phyloP scores from a whole-genome alignment of 2,329 filamentous ascomycete genomes.

The Pseudocercospora ulei region DNA sequence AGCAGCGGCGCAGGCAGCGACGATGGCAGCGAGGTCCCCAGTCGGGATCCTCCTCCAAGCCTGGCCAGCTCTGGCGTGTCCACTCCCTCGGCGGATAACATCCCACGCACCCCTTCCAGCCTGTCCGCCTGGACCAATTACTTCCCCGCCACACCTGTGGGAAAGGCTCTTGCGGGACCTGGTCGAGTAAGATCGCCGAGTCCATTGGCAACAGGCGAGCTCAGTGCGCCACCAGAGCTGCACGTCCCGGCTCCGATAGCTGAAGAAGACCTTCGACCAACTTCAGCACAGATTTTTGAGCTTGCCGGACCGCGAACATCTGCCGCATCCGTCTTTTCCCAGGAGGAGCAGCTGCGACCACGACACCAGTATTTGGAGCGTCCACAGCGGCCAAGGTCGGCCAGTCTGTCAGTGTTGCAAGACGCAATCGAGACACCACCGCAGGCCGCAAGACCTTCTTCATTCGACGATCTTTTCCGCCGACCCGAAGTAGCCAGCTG shows the following conservation, averaged over 20 bases:
- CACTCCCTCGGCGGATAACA: conserved; percentile 14
- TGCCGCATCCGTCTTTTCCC: conserved; percentile 1
- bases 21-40: conserved; percentile 10
- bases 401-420: conserved; percentile 11
- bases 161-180: conserved; percentile 11
- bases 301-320: conserved; percentile 2
- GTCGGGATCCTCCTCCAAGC: conserved; percentile 14
- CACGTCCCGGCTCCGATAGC: conserved; percentile 14
- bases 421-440: background rate
- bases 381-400: conserved; percentile 7
- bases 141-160: conserved; percentile 7
- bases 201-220: conserved; percentile 11
- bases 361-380: background rate
- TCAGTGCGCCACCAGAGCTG: conserved; percentile 10
- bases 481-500: conserved; percentile 7
- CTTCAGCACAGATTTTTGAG: conserved; percentile 5
- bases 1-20: conserved; percentile 16
- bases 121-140: conserved; percentile 12
- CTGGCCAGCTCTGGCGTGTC: conserved; percentile 12
- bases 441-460: conserved; percentile 7
- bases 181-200: conserved; percentile 12
- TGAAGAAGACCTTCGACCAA: conserved; percentile 12
- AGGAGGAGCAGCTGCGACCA: background rate
- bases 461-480: conserved; percentile 10
- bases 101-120: conserved; percentile 15